These are phyloP conservation scores for Phytophthora uliginosa DNA, from an alignment of 352 stramenopile species.

Conservation along the genomic window DNA sequence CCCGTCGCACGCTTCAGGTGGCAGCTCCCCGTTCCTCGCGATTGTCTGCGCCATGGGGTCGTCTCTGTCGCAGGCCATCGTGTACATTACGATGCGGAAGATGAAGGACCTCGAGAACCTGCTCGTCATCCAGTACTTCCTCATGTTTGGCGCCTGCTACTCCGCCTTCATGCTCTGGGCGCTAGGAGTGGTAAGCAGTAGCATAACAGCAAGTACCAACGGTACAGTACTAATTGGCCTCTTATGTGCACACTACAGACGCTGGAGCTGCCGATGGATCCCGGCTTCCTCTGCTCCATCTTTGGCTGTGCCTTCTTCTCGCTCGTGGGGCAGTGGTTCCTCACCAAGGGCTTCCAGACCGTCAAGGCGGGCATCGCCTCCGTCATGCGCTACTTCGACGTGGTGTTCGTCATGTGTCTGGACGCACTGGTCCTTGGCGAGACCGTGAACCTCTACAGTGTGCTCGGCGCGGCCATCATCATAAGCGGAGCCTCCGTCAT, in stretches of 20 bases:
- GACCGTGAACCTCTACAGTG: slow-evolving; percentile 58
- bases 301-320: slow-evolving; percentile 57
- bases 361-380: slow-evolving; percentile 71
- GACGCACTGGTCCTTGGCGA: slow-evolving; percentile 63
- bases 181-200: slow-evolving; percentile 37
- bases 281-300: slow-evolving; percentile 48
- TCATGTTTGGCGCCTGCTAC: slow-evolving; percentile 46
- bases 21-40: slow-evolving; percentile 27
- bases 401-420: slow-evolving; percentile 73
- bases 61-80: slow-evolving; percentile 43
- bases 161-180: slow-evolving; percentile 36
- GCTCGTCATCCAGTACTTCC: slow-evolving; percentile 59
- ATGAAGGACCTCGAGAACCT: slow-evolving; percentile 57
- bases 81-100: slow-evolving; percentile 63
- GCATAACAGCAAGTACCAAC: background rate
- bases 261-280: slow-evolving; percentile 15
- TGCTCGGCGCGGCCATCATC: slow-evolving; percentile 63
- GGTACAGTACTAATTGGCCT: slow-evolving; percentile 1
- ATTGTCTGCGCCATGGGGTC: slow-evolving; percentile 46
- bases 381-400: slow-evolving; percentile 79
- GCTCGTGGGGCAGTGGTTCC: slow-evolving; percentile 61
- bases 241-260: slow-evolving; percentile 2
- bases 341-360: slow-evolving; percentile 68
- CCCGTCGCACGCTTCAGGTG: slow-evolving; percentile 17
- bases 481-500: slow-evolving; percentile 57